Evolutionary conservation across 495 filamentous ascomycete species (phyloP).

Genomic region (Ramalina peruviana): DNA sequence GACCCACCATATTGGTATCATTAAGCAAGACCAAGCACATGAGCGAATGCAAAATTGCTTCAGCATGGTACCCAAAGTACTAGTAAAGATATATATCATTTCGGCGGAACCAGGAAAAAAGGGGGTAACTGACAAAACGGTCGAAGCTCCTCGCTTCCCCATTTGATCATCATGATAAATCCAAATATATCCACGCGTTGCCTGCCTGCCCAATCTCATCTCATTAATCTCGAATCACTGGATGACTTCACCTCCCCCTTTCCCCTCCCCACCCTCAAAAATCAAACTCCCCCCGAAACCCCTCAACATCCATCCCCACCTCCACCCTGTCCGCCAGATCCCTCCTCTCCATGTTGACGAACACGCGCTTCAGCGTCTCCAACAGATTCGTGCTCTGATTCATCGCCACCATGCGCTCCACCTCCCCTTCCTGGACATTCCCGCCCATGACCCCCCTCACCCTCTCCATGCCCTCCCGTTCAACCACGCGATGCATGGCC

Average conservation of each 20-base stretch:
- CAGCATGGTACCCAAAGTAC: no score
- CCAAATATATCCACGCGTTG: neutral
- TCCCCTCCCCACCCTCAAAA: constrained; percentile 32
- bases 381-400: constrained; percentile 95
- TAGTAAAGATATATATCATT: no score
- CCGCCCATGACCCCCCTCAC: constrained; percentile 67
- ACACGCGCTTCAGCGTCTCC: constrained; percentile 83
- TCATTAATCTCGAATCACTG: neutral
- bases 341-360: constrained; percentile 80
- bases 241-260: no score
- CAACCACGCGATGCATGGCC: constrained; percentile 92
- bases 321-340: constrained; percentile 81
- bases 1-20: no score
- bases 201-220: neutral
- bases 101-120: no score
- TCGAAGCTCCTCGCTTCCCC: no score
- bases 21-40: no score
- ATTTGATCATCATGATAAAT: no score
- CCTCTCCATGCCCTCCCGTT: constrained; percentile 68
- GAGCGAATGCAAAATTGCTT: no score
- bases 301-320: constrained; percentile 78
- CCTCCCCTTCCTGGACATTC: constrained; percentile 44
- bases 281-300: constrained; percentile 71
- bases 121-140: no score
- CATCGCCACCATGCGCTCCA: constrained; percentile 71